Conservation (phyloP, 2,329 filamentous ascomycete species). For the Trichophaea hybrida region DNA sequence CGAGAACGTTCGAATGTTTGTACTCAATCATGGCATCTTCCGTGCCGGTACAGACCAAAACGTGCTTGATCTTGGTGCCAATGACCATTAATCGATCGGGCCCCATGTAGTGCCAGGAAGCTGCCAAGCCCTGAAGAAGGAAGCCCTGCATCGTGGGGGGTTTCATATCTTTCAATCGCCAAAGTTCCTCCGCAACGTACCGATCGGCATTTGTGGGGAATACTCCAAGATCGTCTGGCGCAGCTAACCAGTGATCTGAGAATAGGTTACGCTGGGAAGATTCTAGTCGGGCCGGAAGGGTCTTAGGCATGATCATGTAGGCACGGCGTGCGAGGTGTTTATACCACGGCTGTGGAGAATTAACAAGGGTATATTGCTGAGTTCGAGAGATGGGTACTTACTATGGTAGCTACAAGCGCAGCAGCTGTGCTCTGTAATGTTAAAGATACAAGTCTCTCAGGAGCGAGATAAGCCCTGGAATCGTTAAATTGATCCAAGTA, state of each 20-base stretch:
- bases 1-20: constrained; percentile 53
- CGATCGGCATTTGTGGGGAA: constrained; percentile 70
- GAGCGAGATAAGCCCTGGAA: constrained; percentile 36
- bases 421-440: constrained; percentile 49
- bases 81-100: constrained; percentile 49
- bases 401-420: constrained; percentile 44
- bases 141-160: constrained; percentile 54
- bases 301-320: constrained; percentile 52
- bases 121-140: constrained; percentile 62
- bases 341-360: constrained; percentile 35
- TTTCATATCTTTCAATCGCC: constrained; percentile 48
- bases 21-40: constrained; percentile 64
- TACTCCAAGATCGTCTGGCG: constrained; percentile 44
- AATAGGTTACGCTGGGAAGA: constrained; percentile 55
- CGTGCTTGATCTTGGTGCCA: constrained; percentile 53
- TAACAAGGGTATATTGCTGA: not conserved
- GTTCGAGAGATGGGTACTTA: constrained; percentile 15
- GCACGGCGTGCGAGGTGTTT: constrained; percentile 49
- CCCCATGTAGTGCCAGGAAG: constrained; percentile 65
- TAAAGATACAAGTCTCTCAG: constrained; percentile 42
- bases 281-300: constrained; percentile 49
- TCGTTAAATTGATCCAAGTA: not conserved
- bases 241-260: constrained; percentile 45
- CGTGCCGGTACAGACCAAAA: constrained; percentile 64
- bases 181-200: constrained; percentile 64